Conservation (phyloP, 2,329 filamentous ascomycete genomes). For the Didymella arachidicola region DNA sequence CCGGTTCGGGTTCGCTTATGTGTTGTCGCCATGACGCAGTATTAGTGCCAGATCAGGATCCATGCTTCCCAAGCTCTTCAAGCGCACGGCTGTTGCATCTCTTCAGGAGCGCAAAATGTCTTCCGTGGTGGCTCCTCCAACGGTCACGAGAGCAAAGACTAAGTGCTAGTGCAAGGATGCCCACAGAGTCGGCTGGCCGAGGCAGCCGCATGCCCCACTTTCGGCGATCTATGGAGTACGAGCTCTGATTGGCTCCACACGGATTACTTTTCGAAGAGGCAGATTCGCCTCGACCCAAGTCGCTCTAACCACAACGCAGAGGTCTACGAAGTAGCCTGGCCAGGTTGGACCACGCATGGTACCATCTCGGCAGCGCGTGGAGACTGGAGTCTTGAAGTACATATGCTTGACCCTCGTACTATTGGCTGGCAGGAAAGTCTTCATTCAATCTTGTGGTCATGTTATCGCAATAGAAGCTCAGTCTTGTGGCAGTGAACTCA, state of each 20-base stretch:
- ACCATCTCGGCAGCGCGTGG: too few species aligned
- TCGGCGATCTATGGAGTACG: background rate
- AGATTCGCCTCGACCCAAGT: too few species aligned
- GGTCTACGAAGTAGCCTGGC: too few species aligned
- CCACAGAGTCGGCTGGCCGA: constrained; percentile 9
- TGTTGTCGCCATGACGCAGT: constrained; percentile 25
- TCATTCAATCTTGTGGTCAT: too few species aligned
- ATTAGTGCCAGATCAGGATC: background rate
- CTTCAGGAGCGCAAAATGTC: background rate
- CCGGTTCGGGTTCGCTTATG: constrained; percentile 43
- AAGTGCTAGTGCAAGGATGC: background rate
- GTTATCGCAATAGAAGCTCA: background rate
- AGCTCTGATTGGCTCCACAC: background rate
- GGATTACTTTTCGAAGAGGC: background rate
- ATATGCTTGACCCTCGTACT: too few species aligned
- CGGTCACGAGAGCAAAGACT: background rate
- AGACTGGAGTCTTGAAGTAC: too few species aligned
- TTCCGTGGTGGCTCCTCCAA: background rate
- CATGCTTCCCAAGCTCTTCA: constrained; percentile 9
- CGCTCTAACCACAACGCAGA: too few species aligned
- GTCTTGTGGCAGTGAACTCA: too few species aligned
- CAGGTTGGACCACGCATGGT: too few species aligned
- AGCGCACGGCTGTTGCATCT: background rate
- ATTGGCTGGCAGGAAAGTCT: too few species aligned
- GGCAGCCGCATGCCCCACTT: constrained; percentile 16